phyloP scores from a whole-genome alignment of 371 early-diverging fungal genomes.

The Rhizopus stolonifer region DNA sequence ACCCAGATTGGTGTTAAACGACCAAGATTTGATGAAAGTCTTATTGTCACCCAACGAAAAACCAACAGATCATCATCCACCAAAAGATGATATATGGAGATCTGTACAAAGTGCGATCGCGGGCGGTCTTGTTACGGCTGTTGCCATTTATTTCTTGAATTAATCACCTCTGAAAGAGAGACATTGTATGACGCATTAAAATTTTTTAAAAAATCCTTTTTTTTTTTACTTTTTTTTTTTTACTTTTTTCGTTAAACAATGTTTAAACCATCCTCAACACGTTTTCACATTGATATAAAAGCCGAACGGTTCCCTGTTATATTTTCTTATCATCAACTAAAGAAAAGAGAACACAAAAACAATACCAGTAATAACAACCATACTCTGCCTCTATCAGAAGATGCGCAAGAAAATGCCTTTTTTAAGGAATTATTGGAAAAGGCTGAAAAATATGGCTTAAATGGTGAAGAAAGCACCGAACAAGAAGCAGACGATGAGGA shows the following conservation, averaged over 20 bases:
- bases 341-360: slow-evolving; percentile 21
- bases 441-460: slow-evolving; percentile 15
- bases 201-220: not conserved
- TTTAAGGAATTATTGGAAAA: slow-evolving; percentile 19
- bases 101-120: slow-evolving; percentile 46
- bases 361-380: not conserved
- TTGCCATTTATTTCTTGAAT: slow-evolving; percentile 37
- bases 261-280: not conserved
- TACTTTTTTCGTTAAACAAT: not conserved
- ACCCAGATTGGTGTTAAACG: no score
- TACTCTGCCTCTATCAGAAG: not conserved
- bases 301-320: slow-evolving; percentile 16
- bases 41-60: not conserved
- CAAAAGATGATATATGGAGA: slow-evolving; percentile 19
- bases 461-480: slow-evolving; percentile 2
- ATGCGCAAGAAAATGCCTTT: slow-evolving; percentile 15
- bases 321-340: slow-evolving; percentile 21
- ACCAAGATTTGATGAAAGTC: no score
- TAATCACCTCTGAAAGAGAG: slow-evolving; percentile 77
- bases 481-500: slow-evolving; percentile 11
- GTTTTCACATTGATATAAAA: slow-evolving; percentile 20
- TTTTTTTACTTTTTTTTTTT: slow-evolving; percentile 1
- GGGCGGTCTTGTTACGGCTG: slow-evolving; percentile 42
- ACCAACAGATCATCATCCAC: no score
- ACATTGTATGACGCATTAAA: slow-evolving; percentile 72